phyloP scores from a whole-genome alignment of 176 grass and related monocot species.

The Paspalum notatum region DNA sequence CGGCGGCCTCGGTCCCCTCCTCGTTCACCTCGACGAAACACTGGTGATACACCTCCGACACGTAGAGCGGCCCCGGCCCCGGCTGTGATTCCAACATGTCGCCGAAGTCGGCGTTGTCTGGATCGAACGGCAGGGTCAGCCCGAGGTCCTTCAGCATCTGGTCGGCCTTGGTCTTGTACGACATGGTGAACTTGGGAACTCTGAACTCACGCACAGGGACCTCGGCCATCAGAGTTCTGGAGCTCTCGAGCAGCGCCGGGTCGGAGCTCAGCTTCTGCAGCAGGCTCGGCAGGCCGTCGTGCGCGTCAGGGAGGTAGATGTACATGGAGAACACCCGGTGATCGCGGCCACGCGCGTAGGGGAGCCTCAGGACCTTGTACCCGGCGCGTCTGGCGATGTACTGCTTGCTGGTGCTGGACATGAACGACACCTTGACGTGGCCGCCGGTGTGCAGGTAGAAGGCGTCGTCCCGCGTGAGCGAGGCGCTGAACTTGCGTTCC shows the following conservation, averaged over 20 bases:
- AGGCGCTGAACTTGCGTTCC: constrained; percentile 55
- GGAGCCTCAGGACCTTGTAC: constrained; percentile 62
- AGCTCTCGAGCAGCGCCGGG: constrained; percentile 29
- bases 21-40: constrained; percentile 70
- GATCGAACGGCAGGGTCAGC: constrained; percentile 46
- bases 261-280: constrained; percentile 49
- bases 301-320: constrained; percentile 56
- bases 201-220: constrained; percentile 48
- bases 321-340: constrained; percentile 59
- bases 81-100: constrained; percentile 42
- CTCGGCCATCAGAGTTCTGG: neutral
- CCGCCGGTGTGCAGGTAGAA: constrained; percentile 55
- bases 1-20: constrained; percentile 60
- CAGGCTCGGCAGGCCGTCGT: constrained; percentile 46
- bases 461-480: constrained; percentile 29
- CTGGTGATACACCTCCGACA: constrained; percentile 48
- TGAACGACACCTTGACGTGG: constrained; percentile 50
- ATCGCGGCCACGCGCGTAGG: constrained; percentile 40
- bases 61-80: constrained; percentile 6
- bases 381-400: constrained; percentile 38
- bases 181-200: constrained; percentile 68
- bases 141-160: constrained; percentile 41
- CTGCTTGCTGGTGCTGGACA: constrained; percentile 52
- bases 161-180: constrained; percentile 38
- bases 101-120: constrained; percentile 36